Evolutionary conservation across 1,139 yeast species (phyloP).

Genomic region (Geotrichum aggregatum): DNA sequence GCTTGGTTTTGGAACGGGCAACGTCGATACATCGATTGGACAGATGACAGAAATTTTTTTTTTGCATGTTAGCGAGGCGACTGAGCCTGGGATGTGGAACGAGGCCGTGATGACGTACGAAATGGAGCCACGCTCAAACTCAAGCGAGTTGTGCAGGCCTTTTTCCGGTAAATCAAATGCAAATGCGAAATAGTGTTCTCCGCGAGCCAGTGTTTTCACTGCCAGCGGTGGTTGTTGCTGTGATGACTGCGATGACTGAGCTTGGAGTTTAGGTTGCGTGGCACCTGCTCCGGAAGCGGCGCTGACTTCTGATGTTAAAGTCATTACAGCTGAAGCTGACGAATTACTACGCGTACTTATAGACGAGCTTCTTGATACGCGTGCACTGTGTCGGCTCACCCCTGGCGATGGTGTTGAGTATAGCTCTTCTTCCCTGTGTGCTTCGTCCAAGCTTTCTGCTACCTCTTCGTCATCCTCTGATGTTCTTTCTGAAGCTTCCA

Average conservation of each 20-base stretch:
- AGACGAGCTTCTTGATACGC: neutral
- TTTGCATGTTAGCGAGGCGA: constrained; percentile 30
- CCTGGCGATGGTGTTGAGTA: neutral
- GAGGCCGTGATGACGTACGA: constrained; percentile 59
- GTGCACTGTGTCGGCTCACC: neutral
- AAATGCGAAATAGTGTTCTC: constrained; percentile 86
- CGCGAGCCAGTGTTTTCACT: constrained; percentile 37
- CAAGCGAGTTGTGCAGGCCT: constrained; percentile 67
- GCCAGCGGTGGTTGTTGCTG: neutral
- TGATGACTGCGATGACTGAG: neutral
- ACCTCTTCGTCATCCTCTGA: no score
- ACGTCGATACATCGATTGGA: constrained; percentile 66
- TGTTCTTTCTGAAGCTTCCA: no score
- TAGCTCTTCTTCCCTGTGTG: neutral
- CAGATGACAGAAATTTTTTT: constrained; percentile 57
- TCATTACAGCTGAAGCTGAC: constrained; percentile 8
- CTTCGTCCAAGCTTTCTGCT: neutral
- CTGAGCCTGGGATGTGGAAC: constrained; percentile 39
- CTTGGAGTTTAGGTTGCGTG: neutral
- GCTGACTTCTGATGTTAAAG: constrained; percentile 20
- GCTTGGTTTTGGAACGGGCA: constrained; percentile 67
- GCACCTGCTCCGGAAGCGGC: constrained; percentile 26
- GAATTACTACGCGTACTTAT: constrained; percentile 1
- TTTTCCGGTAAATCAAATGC: constrained; percentile 70
- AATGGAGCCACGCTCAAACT: constrained; percentile 84